phyloP scores from a whole-genome alignment of 441 rosid species.

The Hura crepitans region DNA sequence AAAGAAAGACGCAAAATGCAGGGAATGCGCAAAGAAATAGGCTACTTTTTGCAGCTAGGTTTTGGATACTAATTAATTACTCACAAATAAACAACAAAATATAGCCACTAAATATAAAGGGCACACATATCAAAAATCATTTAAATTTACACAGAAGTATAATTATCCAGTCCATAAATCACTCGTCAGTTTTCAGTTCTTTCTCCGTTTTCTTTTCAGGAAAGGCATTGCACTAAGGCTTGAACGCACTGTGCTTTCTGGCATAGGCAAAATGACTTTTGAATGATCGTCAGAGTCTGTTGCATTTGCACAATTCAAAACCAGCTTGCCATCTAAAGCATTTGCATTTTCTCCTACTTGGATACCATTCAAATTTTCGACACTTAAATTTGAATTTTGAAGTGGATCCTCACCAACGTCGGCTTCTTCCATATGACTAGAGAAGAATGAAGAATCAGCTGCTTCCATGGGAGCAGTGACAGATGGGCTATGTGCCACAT shows the following conservation, averaged over 20 bases:
- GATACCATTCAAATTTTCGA: slow-evolving; percentile 10
- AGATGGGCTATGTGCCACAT: slow-evolving; percentile 16
- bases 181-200: slow-evolving; percentile 27
- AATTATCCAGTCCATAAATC: neutral
- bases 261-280: slow-evolving; percentile 16
- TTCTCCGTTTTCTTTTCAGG: slow-evolving; percentile 70
- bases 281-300: slow-evolving; percentile 20
- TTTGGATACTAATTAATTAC: too few relatives aligned
- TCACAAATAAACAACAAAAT: too few relatives aligned
- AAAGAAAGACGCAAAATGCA: neutral
- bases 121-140: too few relatives aligned
- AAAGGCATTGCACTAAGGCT: slow-evolving; percentile 65
- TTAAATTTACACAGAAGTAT: neutral
- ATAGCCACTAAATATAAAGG: too few relatives aligned
- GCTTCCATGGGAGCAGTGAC: slow-evolving; percentile 5
- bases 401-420: slow-evolving; percentile 11
- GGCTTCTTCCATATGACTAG: slow-evolving; percentile 18
- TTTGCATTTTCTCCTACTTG: slow-evolving; percentile 13
- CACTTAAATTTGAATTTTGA: slow-evolving; percentile 17
- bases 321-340: slow-evolving; percentile 16
- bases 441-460: slow-evolving; percentile 19
- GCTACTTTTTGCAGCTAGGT: too few relatives aligned
- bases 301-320: slow-evolving; percentile 19
- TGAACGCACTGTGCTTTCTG: slow-evolving; percentile 21
- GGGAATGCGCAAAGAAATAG: too few relatives aligned